Base-by-base conservation (phyloP, 73 alveolate genomes). In the Symbiodinium natans region DNA sequence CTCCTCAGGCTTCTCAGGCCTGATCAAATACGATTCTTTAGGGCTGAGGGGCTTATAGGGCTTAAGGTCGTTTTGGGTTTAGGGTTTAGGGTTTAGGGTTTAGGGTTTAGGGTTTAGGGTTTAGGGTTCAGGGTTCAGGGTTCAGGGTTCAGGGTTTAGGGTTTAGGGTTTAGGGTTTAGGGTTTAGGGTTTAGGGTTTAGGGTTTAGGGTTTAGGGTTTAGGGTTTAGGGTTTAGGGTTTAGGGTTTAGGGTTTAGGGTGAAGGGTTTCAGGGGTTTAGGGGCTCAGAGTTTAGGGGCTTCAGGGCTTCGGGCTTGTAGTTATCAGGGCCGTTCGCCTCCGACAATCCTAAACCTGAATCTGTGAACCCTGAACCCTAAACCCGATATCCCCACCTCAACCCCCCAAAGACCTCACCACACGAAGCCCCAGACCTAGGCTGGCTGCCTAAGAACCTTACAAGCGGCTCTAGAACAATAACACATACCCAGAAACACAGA, bases 1-100 rank as follows among this genome's bases (percentile, higher is more conserved):
- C 63, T 92, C 92, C 83, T 92, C 98, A 17, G 59, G 38, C 83
- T 92, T 92, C 1, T 48, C 87, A 3, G 33, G 86, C 96, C 96
- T 89, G 71, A 54, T 13, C 74, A 5, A 13, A 56, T 56, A 3
- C 74, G 33, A 43, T n/a, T n/a, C n/a, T n/a, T n/a, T 46, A 6
- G 59, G 59, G 59, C 13, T 13, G 31, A n/a, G 74, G 74, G 74
- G 25, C 31, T 56, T 56, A 56, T 56, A 56, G 74, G 74, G 77
- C 38, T 3, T 59, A 59, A 13, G 77, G 77, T n/a, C n/a, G n/a
- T 15, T 59, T 15, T 19, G 77, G 74, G 74, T 56, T 56, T 56
- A 59, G 38, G 77, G 77, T 6, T 59, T 6, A 59, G 77, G 77
- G 77, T 13, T 59, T 59, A 59, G 77, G 77, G n/a, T 59, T 48